Conservation (phyloP, 768 basidiomycete species). For the Suillus alpinus region DNA sequence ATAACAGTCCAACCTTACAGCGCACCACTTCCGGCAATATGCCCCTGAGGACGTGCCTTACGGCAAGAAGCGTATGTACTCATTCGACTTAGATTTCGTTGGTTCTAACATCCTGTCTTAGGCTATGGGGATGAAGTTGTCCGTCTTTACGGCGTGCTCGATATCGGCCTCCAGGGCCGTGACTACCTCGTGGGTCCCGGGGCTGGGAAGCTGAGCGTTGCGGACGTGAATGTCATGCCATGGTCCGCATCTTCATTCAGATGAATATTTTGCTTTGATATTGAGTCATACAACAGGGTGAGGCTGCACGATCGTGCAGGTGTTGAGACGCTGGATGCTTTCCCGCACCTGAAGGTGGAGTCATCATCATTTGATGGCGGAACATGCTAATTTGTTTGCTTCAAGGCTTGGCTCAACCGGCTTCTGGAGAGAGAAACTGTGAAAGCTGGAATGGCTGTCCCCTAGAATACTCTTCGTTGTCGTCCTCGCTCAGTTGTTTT, state of each 20-base stretch:
- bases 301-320: constrained; percentile 44
- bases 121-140: constrained; percentile 81
- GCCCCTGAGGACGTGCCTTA: constrained; percentile 71
- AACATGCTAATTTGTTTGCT: neutral
- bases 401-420: constrained; percentile 31
- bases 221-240: constrained; percentile 66
- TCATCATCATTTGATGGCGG: neutral
- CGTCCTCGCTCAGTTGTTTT: neutral
- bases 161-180: constrained; percentile 68
- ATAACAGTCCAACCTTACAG: constrained; percentile 27
- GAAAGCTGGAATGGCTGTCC: constrained; percentile 21
- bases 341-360: constrained; percentile 58
- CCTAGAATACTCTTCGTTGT: neutral
- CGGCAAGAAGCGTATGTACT: constrained; percentile 55
- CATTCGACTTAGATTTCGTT: neutral
- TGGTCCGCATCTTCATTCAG: constrained; percentile 42
- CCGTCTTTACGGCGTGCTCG: constrained; percentile 80
- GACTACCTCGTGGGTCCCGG: constrained; percentile 82
- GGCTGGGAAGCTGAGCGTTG: constrained; percentile 64
- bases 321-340: constrained; percentile 57
- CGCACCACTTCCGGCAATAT: constrained; percentile 66
- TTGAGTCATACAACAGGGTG: constrained; percentile 44
- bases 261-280: neutral
- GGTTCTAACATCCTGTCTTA: constrained; percentile 29
- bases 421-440: constrained; percentile 21